Evolutionary conservation across 2,329 filamentous ascomycete genomes (phyloP).

Genomic region (Epichloe gansuensis): DNA sequence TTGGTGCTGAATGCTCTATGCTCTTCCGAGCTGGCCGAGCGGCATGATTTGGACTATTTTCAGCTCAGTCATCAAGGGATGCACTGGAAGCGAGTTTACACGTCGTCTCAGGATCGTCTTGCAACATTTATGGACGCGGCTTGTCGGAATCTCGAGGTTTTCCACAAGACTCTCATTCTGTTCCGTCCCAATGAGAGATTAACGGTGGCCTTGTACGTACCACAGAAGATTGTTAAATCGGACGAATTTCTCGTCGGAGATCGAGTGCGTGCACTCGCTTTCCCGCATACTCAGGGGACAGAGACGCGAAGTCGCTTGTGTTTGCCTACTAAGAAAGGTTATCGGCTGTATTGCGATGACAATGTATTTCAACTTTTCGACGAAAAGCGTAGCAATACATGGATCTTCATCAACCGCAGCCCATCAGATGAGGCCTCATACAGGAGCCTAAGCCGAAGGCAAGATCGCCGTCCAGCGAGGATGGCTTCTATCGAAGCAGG

Average conservation of each 20-base stretch:
- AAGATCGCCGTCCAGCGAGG: background rate
- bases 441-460: background rate
- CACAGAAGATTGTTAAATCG: background rate
- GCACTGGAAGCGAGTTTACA: background rate
- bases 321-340: background rate
- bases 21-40: background rate
- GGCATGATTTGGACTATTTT: background rate
- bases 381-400: conserved; percentile 9
- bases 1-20: background rate
- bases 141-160: background rate
- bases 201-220: background rate
- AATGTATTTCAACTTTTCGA: background rate
- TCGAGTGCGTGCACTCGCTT: background rate
- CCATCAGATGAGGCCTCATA: background rate
- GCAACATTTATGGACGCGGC: background rate
- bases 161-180: background rate
- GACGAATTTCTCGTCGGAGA: background rate
- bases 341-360: background rate
- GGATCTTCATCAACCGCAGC: conserved; percentile 9
- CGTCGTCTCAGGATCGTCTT: background rate
- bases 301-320: background rate
- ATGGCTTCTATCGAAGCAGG: background rate
- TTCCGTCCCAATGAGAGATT: background rate
- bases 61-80: background rate
- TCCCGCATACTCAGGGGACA: background rate